Conservation (phyloP, 2,329 filamentous ascomycete species). For the Meredithiella fracta region DNA sequence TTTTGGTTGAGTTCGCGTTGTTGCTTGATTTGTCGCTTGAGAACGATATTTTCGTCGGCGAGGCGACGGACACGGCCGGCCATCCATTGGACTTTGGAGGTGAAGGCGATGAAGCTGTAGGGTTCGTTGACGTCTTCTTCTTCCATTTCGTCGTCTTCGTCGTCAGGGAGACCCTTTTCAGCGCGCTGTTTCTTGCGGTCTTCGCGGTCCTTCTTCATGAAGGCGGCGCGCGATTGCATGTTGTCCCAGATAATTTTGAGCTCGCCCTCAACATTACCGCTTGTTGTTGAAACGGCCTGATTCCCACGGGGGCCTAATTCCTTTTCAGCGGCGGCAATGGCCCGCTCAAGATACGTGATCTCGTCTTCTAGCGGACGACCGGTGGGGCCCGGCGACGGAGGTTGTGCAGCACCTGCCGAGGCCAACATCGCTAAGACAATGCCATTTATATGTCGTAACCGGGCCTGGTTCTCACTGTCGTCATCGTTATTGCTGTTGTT, state of each 20-base stretch:
- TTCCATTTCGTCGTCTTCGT: conserved; percentile 45
- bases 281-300: conserved; percentile 18
- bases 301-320: conserved; percentile 11
- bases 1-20: conserved; percentile 85
- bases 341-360: conserved; percentile 48
- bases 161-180: conserved; percentile 40
- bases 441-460: conserved; percentile 45
- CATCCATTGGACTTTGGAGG: conserved; percentile 60
- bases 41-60: conserved; percentile 73
- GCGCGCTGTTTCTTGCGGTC: conserved; percentile 35
- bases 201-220: conserved; percentile 36
- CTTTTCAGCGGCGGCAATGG: conserved; percentile 17
- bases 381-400: conserved; percentile 40
- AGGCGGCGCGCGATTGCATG: conserved; percentile 34
- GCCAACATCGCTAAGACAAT: conserved; percentile 44
- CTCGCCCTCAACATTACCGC: conserved; percentile 41
- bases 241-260: conserved; percentile 41
- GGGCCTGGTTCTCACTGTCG: conserved; percentile 30
- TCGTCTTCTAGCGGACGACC: conserved; percentile 48
- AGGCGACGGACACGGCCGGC: conserved; percentile 61
- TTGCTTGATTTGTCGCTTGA: conserved; percentile 86
- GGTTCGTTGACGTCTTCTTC: conserved; percentile 43
- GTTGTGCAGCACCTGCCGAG: conserved; percentile 30
- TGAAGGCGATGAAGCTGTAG: conserved; percentile 63
- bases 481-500: conserved; percentile 4